Percentiles rank a stretch among this genome's conserved stretches.
Evolutionary conservation across 2,329 filamentous ascomycete genomes (phyloP).

Genomic region (Teratosphaeria viscida): DNA sequence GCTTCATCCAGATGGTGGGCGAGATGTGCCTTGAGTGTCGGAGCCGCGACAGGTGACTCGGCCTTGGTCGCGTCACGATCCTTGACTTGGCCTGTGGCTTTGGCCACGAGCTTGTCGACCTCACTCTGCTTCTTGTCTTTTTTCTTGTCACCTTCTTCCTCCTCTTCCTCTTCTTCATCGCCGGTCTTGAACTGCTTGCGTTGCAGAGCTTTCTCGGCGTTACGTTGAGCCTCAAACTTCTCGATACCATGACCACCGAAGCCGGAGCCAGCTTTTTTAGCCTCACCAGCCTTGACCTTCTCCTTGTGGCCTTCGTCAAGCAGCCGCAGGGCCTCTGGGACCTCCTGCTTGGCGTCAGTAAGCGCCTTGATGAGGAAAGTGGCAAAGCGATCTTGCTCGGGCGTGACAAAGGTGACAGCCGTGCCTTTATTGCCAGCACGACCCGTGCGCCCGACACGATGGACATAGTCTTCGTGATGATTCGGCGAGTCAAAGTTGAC

Average conservation of each 20-base stretch:
- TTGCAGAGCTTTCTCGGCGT: constrained; percentile 75
- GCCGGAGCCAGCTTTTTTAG: constrained; percentile 70
- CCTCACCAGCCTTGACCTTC: constrained; percentile 86
- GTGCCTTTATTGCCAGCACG: constrained; percentile 90
- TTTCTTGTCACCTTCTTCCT: constrained; percentile 47
- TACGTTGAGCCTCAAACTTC: constrained; percentile 79
- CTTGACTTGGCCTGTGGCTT: constrained; percentile 48
- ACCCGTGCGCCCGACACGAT: constrained; percentile 85
- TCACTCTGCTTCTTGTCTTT: constrained; percentile 28
- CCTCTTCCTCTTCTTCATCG: constrained; percentile 67
- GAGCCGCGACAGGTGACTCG: constrained; percentile 11
- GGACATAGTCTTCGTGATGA: constrained; percentile 88
- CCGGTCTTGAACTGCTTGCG: constrained; percentile 84
- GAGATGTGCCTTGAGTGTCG: constrained; percentile 9
- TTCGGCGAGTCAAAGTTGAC: constrained; percentile 93
- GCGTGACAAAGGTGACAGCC: constrained; percentile 86
- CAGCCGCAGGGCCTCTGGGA: constrained; percentile 59
- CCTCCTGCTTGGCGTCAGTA: constrained; percentile 77
- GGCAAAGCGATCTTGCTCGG: constrained; percentile 83
- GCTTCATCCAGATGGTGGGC: constrained; percentile 50
- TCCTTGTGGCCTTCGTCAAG: constrained; percentile 62
- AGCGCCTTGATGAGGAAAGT: constrained; percentile 81
- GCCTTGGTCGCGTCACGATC: constrained; percentile 13
- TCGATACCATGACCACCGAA: constrained; percentile 95
- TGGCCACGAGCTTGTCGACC: constrained; percentile 43